Percentiles rank a stretch among this genome's conserved stretches.
These are phyloP conservation scores for Globisporangium ultimum DNA, from an alignment of 352 stramenopile species.

Conservation along the genomic window DNA sequence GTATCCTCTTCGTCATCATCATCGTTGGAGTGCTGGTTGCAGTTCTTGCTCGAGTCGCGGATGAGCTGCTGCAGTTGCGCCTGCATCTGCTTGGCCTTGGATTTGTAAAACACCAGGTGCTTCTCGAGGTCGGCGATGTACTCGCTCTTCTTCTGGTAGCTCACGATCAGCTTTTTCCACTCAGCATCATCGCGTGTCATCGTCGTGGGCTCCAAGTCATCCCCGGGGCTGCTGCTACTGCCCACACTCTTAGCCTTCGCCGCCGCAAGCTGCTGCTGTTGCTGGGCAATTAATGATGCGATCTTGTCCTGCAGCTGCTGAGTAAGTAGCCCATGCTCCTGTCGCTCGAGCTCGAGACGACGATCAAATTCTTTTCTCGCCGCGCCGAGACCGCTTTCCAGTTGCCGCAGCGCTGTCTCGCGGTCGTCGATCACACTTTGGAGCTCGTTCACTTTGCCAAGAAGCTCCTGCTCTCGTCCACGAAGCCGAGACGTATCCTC, in stretches of 20 bases:
- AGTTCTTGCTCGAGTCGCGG: slow-evolving; percentile 37
- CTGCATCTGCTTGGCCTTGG: slow-evolving; percentile 85
- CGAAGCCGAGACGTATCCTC: slow-evolving; percentile 40
- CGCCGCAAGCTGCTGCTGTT: slow-evolving; percentile 8
- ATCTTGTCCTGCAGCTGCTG: slow-evolving; percentile 42
- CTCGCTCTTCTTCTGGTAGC: slow-evolving; percentile 75
- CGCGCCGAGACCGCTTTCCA: slow-evolving; percentile 58
- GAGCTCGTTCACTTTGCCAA: slow-evolving; percentile 31
- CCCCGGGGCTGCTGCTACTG: too few relatives aligned
- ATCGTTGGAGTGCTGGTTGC: slow-evolving; percentile 24
- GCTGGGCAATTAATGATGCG: slow-evolving; percentile 5
- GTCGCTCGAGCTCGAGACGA: slow-evolving; percentile 43
- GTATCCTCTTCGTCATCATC: slow-evolving; percentile 20
- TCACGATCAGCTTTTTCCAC: slow-evolving; percentile 68
- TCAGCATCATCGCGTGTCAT: slow-evolving; percentile 52
- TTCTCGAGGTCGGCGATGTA: slow-evolving; percentile 84
- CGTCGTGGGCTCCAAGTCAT: slow-evolving; percentile 7
- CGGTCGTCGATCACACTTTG: slow-evolving; percentile 43
- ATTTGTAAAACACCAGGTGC: slow-evolving; percentile 85
- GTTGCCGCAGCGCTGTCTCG: slow-evolving; percentile 40
- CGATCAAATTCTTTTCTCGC: slow-evolving; percentile 73
- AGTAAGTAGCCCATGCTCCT: slow-evolving; percentile 32
- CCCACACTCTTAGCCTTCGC: slow-evolving; percentile 14
- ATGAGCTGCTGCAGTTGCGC: slow-evolving; percentile 79
- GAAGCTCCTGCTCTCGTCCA: slow-evolving; percentile 40